Base-by-base conservation (phyloP, 495 filamentous ascomycete genomes). In the Penicillium desertorum region DNA sequence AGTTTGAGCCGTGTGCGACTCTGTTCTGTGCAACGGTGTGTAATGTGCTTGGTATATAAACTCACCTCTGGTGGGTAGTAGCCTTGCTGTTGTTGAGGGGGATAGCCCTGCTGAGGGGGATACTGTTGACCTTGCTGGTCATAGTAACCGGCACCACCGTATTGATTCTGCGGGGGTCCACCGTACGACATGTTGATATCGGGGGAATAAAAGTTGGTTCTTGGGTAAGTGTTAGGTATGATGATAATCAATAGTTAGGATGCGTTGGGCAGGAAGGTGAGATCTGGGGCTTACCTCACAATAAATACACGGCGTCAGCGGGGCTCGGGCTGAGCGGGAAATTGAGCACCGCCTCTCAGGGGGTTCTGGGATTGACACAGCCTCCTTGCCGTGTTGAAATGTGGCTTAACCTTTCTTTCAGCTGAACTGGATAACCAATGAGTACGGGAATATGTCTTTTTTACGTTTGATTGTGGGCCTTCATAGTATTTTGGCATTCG, bases 1-100 rank as follows among this genome's bases (percentile, higher is more conserved):
- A 12, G 22, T 32, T 10, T 9, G 51, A 30, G 45, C n/a, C 16
- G 27, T 12, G 16, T 20, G 45, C 4, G 10, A n/a, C 45, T 32
- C n/a, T 3, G 45, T 19, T 32, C n/a, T 30, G 22, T 51, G 37
- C 16, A 53, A 39, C 25, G 2, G 20, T 14, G 6, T 4, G 9
- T 27, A 4, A 20, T 12, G 9, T 17, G 34, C 20, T 17, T 41
- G 14, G 19, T 17, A 17, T 29, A 17, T 32, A 43, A 9, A 42
- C 70, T 60, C 57, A 71, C 73, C 45, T 59, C 53, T 20, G 66
- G 59, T 22, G 61, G 64, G 56, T 70, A 67, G 17, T 72, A 64
- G 29, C 65, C 65, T 51, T 69, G 64, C 39, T 66, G 71, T 4
- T 58, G 70, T 8, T 58, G 63, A 27, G 30, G 47, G 34, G 65